Base-by-base conservation (phyloP, 2,329 filamentous ascomycete species). In the Stachybotrys chartarum region DNA sequence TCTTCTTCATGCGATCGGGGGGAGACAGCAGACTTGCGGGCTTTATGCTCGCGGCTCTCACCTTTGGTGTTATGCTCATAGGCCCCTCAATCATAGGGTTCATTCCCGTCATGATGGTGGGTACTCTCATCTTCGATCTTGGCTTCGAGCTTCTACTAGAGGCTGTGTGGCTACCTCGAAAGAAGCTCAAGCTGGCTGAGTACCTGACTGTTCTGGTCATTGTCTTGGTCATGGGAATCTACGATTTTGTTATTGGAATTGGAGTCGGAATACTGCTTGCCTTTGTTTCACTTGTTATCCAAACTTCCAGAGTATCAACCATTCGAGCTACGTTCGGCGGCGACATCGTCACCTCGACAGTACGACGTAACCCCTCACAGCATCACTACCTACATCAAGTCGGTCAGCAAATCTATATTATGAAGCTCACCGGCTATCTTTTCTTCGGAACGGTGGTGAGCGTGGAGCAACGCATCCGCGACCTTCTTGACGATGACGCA, bases 371-470 rank as follows among this genome's bases (percentile, higher is more conserved):
- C 61, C 90, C 90, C 1, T 86, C 91, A 4, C 94, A 99, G 64
- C 87, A 92, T 57, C 85, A 88, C 57, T 99, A 94, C 66, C 77
- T 99, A 5, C 86, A 86, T 58, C 82, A 93, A 60, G 92, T 94
- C 16, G 92, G 93, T 3, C 82, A 84, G 35, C 94, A 99, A 68
- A 94, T 95, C 39, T 88, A 90, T 56, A 86, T 97, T 52, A 88
- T 96, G 65, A 97, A 97, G 70, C 80, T 99, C 16, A 87, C 89
- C 0, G 93, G 94, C 0, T 97, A 93, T 66, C 82, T 99, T n/a
- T 99, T 99, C 77, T 99, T 99, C 63, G 94, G 94, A 16, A 97
- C 92, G 3, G 96, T 99, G 60, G 93, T 97, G 54, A 91, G 90
- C 51, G 93, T 99, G 0, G 94, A 99, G 70, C 88, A 90, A 59